Base-by-base conservation (phyloP, 805 yeast species). In the Candida dajiaensis region DNA sequence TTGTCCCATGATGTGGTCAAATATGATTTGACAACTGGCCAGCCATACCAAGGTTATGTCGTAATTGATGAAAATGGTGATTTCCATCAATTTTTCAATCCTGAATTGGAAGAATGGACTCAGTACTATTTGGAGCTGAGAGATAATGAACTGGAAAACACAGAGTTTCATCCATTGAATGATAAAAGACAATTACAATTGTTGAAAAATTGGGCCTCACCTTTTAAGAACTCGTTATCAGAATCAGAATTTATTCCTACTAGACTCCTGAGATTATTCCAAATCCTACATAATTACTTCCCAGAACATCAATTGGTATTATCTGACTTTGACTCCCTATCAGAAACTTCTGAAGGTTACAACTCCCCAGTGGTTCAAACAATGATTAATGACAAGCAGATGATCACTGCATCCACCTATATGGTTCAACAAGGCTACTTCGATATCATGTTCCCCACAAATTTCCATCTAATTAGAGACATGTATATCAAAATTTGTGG, bases 401-500 rank as follows among this genome's bases (percentile, higher is more conserved):
- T 85, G 82, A 74, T 86, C 5, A 81, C 85, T 19, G 77, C 83
- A 0, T 73, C 80, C 35, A 80, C 90, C 0, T 87, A 81, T 62
- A 82, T 88, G 90, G 83, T 78, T n/a, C 74, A 83, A 36, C 95
- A 86, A 60, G 96, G 96, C 0, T 84, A 75, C 58, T 88, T 86
- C 61, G 95, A 88, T 63, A 87, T 88, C 43, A 80, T 86, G 83
- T 88, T 88, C 58, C 87, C 95, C 10, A 88, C 95, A 0, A 85
- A 88, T 57, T 89, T 88, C 62, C 65, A 67, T 8, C 67, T 80
- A 9, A 78, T 81, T 4, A 71, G 77, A 37, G 83, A 81, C 42
- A 50, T 87, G 49, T 89, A 88, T 59, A 68, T 70, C 16, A 76
- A 76, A 50, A 76, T 85, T 15, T 76, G 82, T 19, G 89, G 89